phyloP scores from a whole-genome alignment of 2,329 filamentous ascomycete species.

The Cladophialophora exuberans region DNA sequence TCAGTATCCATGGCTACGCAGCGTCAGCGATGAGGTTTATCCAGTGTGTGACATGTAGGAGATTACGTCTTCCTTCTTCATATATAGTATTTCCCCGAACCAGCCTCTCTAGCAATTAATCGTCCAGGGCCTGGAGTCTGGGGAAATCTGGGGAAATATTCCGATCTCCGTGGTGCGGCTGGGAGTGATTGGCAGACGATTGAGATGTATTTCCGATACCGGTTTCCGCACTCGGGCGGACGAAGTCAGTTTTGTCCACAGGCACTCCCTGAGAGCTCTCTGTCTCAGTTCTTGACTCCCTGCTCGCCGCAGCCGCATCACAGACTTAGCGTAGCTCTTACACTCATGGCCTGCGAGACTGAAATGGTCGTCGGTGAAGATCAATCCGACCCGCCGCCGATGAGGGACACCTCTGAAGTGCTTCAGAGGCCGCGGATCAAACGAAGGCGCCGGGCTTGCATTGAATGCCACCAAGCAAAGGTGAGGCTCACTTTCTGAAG shows the following conservation, averaged over 20 bases:
- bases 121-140: not conserved
- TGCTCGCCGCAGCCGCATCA: not conserved
- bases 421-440: not conserved
- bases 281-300: not conserved
- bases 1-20: not conserved
- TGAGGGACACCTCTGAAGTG: not conserved
- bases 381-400: not conserved
- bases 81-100: not conserved
- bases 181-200: no score
- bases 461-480: conserved; percentile 2
- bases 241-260: not conserved
- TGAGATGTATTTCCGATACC: not conserved
- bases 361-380: not conserved
- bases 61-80: not conserved
- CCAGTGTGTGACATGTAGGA: no score
- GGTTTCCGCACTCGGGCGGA: not conserved
- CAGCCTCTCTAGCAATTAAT: not conserved
- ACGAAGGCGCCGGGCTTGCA: not conserved
- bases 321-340: not conserved
- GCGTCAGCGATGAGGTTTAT: not conserved
- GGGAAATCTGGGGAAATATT: not conserved
- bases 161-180: not conserved
- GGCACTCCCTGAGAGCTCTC: not conserved
- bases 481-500: not conserved
- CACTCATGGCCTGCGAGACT: not conserved